A percentile compares a stretch with the other conserved stretches of the same genome.
phyloP scores from a whole-genome alignment of 2,329 filamentous ascomycete genomes.

The Plectosphaerella sp. region DNA sequence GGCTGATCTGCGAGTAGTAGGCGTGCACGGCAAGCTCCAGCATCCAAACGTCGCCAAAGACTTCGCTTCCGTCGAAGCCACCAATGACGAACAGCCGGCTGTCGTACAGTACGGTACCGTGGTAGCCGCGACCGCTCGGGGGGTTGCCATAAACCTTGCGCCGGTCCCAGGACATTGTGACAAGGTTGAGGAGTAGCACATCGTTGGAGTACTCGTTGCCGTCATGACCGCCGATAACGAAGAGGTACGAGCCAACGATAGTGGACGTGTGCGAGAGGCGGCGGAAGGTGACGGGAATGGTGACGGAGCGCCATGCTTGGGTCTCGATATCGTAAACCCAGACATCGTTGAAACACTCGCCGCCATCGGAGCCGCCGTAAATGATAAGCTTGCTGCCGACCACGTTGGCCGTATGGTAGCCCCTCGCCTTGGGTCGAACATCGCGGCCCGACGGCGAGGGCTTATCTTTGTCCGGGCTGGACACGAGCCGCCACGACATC shows the following conservation, averaged over 20 bases:
- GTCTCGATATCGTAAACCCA: conserved; percentile 69
- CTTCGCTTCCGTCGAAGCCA: conserved; percentile 63
- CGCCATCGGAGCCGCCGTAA: conserved; percentile 65
- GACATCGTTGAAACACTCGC: conserved; percentile 68
- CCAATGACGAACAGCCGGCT: conserved; percentile 60
- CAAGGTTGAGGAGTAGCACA: conserved; percentile 63
- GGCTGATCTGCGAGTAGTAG: conserved; percentile 70
- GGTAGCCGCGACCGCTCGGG: conserved; percentile 62
- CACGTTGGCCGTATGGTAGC: conserved; percentile 71
- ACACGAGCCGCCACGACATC: conserved; percentile 66
- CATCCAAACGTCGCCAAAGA: conserved; percentile 64
- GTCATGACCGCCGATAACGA: conserved; percentile 67
- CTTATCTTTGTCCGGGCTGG: conserved; percentile 34
- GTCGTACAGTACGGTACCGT: conserved; percentile 62
- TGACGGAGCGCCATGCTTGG: conserved; percentile 53
- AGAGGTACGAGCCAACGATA: conserved; percentile 65
- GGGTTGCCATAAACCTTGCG: conserved; percentile 60
- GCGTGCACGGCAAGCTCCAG: conserved; percentile 66
- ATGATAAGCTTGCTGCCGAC: conserved; percentile 69
- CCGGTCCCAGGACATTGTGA: conserved; percentile 71
- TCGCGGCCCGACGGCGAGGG: conserved; percentile 21
- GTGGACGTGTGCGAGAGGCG: conserved; percentile 66
- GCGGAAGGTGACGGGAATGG: conserved; percentile 56
- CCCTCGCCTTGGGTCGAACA: conserved; percentile 55
- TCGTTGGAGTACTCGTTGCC: conserved; percentile 67